Evolutionary conservation across 2,329 filamentous ascomycete species (phyloP).

Genomic region (Metarhizium brunneum): DNA sequence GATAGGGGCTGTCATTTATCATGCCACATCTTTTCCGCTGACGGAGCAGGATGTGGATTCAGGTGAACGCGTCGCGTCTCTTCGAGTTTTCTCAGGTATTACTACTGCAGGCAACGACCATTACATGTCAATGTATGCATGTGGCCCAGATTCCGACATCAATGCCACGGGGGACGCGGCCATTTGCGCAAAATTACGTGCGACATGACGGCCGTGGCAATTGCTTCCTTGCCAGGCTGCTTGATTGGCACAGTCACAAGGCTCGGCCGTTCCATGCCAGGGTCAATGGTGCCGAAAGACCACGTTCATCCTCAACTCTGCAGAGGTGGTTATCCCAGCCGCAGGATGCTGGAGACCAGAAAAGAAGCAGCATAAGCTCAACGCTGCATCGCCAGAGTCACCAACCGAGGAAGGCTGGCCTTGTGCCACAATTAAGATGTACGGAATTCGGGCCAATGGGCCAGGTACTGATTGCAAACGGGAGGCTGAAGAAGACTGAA

Average conservation of each 20-base stretch:
- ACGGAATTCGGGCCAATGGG: conserved; percentile 91
- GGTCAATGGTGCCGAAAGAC: neutral
- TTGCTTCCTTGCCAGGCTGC: no score
- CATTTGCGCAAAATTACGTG: no score
- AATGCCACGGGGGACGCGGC: no score
- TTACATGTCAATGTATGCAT: neutral
- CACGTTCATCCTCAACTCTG: neutral
- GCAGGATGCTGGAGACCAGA: neutral
- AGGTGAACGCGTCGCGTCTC: neutral
- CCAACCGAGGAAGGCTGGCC: neutral
- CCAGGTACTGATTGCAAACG: conserved; percentile 82
- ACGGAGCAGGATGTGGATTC: neutral
- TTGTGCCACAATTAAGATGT: conserved; percentile 51
- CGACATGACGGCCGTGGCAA: no score
- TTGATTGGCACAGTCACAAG: no score
- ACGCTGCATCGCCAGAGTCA: neutral
- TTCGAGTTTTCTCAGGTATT: neutral
- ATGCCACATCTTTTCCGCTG: neutral
- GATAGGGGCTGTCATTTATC: neutral
- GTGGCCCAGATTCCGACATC: no score
- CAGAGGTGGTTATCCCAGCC: neutral
- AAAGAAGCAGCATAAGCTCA: neutral
- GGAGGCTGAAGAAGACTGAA: conserved; percentile 94
- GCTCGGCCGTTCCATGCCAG: no score
- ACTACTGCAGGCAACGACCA: neutral